Percentiles rank a stretch among this genome's conserved stretches.
These are phyloP conservation scores for Quercus lobata DNA, from an alignment of 331 rosid genomes.

Conservation along the genomic window DNA sequence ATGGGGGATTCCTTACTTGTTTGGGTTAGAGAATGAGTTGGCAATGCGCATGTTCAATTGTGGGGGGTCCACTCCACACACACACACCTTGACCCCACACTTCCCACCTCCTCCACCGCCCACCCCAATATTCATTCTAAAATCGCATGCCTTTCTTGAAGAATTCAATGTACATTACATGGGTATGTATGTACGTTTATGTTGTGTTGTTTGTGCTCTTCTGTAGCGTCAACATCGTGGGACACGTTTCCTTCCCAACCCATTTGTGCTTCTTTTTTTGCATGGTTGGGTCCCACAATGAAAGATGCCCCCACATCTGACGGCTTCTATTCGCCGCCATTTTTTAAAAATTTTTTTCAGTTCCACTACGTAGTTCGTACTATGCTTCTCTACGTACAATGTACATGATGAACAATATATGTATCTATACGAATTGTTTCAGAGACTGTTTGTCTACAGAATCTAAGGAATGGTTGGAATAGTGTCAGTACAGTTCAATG, in stretches of 20 bases:
- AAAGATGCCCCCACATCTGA: conserved; percentile 11
- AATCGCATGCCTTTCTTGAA: neutral
- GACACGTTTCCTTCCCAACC: no score
- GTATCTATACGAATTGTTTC: neutral
- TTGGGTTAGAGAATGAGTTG: neutral
- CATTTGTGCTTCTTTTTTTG: no score
- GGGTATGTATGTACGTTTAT: no score
- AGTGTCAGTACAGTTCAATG: no score
- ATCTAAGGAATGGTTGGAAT: no score
- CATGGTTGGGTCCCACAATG: no score
- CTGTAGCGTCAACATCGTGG: no score
- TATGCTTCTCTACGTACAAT: neutral
- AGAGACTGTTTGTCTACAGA: neutral
- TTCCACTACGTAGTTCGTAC: neutral
- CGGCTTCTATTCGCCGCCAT: conserved; percentile 21
- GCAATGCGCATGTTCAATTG: neutral
- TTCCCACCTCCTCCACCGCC: neutral
- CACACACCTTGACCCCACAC: neutral
- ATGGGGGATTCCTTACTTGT: conserved; percentile 6
- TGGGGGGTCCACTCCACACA: neutral
- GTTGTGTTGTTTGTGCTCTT: no score
- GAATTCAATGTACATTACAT: neutral
- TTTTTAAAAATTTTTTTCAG: neutral
- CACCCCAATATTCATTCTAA: conserved; percentile 11
- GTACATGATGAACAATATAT: neutral